These are phyloP conservation scores for Sarocladiaceae sp. DNA, from an alignment of 2,329 filamentous ascomycete species.

Conservation along the genomic window DNA sequence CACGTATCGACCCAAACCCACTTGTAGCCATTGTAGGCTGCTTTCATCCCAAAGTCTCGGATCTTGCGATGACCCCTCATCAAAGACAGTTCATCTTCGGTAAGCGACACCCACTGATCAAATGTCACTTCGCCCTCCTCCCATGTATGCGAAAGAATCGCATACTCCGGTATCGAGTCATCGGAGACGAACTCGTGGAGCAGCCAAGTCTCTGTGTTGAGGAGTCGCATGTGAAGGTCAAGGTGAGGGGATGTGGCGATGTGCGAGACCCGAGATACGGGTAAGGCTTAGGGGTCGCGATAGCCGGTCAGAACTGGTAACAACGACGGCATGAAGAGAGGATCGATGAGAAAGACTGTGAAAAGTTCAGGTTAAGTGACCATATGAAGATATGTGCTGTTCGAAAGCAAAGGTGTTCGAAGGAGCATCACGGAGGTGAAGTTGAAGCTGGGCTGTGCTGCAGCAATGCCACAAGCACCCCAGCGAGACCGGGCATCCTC, in stretches of 20 bases:
- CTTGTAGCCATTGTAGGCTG: conserved; percentile 11
- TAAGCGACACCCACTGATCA: conserved; percentile 16
- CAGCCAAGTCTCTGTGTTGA: conserved; percentile 17
- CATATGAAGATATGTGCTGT: too few species aligned
- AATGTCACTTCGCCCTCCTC: conserved; percentile 23
- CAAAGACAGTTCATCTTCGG: neutral
- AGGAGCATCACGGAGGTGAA: too few species aligned
- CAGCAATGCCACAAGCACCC: neutral
- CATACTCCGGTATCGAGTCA: conserved; percentile 20
- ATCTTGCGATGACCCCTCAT: conserved; percentile 20
- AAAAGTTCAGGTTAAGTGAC: neutral
- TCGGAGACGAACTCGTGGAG: conserved; percentile 18
- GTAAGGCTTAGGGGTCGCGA: too few species aligned
- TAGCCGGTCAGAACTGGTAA: too few species aligned
- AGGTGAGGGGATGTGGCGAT: conserved; percentile 24
- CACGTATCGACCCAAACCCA: conserved; percentile 20
- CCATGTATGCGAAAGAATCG: conserved; percentile 33
- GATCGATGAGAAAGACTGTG: neutral
- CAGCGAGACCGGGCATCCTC: neutral
- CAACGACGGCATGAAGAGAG: too few species aligned
- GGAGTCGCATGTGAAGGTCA: conserved; percentile 18
- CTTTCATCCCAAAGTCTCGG: neutral
- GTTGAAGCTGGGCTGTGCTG: neutral
- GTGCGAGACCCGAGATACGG: too few species aligned
- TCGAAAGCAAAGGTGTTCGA: too few species aligned